Evolutionary conservation across 2,329 filamentous ascomycete genomes (phyloP), one percentile per base, ranked within the genome.

Genomic region (Arthrobotrys megalospora): DNA sequence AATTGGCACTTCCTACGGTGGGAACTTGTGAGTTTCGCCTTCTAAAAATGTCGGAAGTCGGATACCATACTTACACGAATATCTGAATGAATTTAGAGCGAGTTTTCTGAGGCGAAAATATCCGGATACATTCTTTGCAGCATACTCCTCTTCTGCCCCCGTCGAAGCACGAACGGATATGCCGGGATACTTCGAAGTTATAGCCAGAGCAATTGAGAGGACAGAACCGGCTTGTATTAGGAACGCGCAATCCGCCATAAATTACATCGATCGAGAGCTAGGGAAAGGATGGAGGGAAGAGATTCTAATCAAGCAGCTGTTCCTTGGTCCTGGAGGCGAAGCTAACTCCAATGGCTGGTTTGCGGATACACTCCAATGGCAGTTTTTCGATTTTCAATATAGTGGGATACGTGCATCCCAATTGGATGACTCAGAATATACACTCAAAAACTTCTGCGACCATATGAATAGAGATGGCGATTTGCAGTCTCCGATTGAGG

Each of bases 111-210:
- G 75, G 55, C 38, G 66, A 41, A 64, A 66, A 19, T 78, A 86
- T 62, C 85, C 85, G 1, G 83, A 85, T 1, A 85, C 83, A 4
- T 84, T 86, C 36, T 85, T 83, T 58, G 85, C 85, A 1, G 82
- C 85, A 0, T 86, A 80, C 78, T 82, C 85, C 1, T 85, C 85
- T 0, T 86, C 85, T 0, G 85, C 85, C 6, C 85, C 85, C 0
- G 85, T 87, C 0, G 82, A 89, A 80, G 86, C 87, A 1, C 83
- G 82, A 4, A 80, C 86, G n/a, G 84, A 88, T 72, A 87, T 88
- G 85, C 85, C 84, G n/a, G 82, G 85, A 21, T 88, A 88, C 80
- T 88, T 84, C 65, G 86, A 88, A 21, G 85, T 87, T 43, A 81
- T 88, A 1, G 86, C 86, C 80, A 84, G 83, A 10, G 86, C 86